phyloP scores from a whole-genome alignment of 2,329 filamentous ascomycete species.

The Pyrenochaeta sp. region DNA sequence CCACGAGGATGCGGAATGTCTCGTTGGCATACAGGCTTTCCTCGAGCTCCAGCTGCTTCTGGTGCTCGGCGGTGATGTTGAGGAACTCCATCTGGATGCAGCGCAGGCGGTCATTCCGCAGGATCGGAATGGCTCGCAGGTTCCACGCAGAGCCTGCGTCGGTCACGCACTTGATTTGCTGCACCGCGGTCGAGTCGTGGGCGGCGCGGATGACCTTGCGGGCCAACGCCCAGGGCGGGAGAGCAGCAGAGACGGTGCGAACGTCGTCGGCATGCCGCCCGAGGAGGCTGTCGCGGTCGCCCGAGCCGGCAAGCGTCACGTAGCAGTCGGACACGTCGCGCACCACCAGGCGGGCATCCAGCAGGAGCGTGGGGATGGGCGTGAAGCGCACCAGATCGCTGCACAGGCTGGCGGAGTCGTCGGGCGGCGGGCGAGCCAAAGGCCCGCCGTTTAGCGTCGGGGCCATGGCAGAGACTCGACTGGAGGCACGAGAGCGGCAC shows the following conservation, averaged over 20 bases:
- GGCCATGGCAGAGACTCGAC: conserved; percentile 24
- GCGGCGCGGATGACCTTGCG: conserved; percentile 49
- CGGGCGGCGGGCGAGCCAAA: too few relatives aligned
- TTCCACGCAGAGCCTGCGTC: conserved; percentile 36
- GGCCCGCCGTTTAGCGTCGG: conserved; percentile 11
- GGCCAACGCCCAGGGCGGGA: conserved; percentile 46
- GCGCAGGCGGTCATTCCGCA: conserved; percentile 47
- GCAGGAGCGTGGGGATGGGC: conserved; percentile 48
- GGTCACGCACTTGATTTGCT: conserved; percentile 44
- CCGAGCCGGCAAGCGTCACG: conserved; percentile 40
- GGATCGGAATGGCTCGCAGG: conserved; percentile 54
- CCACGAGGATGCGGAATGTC: conserved; percentile 67
- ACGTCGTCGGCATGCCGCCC: conserved; percentile 52
- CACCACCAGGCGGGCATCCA: conserved; percentile 62
- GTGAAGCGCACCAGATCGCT: conserved; percentile 47
- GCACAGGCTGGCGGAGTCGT: conserved; percentile 13
- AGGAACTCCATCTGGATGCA: conserved; percentile 55
- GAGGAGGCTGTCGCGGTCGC: conserved; percentile 45
- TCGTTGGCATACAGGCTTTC: conserved; percentile 57
- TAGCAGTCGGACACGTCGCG: conserved; percentile 55
- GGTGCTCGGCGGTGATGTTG: conserved; percentile 45
- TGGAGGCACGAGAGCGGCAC: conserved; percentile 12
- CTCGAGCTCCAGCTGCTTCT: conserved; percentile 49
- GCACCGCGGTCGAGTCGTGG: conserved; percentile 43
- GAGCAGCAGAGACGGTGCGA: conserved; percentile 40